Percentiles rank a stretch among this genome's conserved stretches.
phyloP scores from a whole-genome alignment of 2,329 filamentous ascomycete genomes.

The Talaromyces sp. region DNA sequence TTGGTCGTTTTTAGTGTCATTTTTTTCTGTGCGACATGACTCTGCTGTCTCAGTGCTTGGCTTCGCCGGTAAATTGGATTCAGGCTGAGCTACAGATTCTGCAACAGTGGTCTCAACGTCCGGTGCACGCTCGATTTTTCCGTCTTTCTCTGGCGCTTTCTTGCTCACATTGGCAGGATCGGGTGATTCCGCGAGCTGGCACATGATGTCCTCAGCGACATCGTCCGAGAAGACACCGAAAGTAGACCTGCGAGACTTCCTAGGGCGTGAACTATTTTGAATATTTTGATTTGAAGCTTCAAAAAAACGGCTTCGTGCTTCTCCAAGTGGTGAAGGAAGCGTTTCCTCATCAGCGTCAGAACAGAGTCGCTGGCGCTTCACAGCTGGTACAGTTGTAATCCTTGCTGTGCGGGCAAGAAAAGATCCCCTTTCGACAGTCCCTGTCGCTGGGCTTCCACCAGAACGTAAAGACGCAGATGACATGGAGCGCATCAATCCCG shows the following conservation, averaged over 20 bases:
- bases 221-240: slow-evolving; percentile 53
- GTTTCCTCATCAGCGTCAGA: slow-evolving; percentile 40
- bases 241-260: slow-evolving; percentile 39
- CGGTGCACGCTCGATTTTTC: not conserved
- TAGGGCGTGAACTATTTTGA: slow-evolving; percentile 30
- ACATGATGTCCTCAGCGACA: slow-evolving; percentile 47
- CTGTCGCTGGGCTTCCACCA: slow-evolving; percentile 38
- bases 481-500: slow-evolving; percentile 24
- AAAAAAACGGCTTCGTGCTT: slow-evolving; percentile 49
- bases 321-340: slow-evolving; percentile 23
- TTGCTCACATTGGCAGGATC: slow-evolving; percentile 4
- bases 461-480: slow-evolving; percentile 28
- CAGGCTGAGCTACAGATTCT: not conserved
- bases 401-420: slow-evolving; percentile 36
- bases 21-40: not conserved
- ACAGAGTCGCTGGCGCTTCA: slow-evolving; percentile 50
- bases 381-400: slow-evolving; percentile 42
- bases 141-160: not conserved
- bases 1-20: not conserved
- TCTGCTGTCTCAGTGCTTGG: not conserved
- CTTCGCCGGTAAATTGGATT: not conserved
- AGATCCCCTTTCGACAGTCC: slow-evolving; percentile 35
- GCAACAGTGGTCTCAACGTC: not conserved
- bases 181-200: slow-evolving; percentile 37
- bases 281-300: slow-evolving; percentile 28